These are phyloP conservation scores for Boletus coccyginus DNA, from an alignment of 768 basidiomycete species.

Conservation along the genomic window DNA sequence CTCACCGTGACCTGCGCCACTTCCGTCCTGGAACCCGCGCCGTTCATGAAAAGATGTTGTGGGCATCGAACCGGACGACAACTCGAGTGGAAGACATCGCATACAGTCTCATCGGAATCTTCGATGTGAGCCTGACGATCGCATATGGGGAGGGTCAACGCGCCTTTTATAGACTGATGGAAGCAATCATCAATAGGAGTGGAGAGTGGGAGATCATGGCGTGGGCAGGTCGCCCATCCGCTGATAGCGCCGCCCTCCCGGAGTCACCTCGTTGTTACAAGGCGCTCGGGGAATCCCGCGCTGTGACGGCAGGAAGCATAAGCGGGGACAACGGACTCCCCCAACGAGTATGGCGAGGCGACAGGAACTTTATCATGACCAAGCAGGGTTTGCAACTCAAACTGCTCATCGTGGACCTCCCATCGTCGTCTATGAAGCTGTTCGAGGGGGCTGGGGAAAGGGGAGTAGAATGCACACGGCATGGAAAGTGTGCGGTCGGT, in stretches of 20 bases:
- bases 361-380: slow-evolving; percentile 30
- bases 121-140: slow-evolving; percentile 33
- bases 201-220: slow-evolving; percentile 35
- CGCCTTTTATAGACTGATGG: slow-evolving; percentile 30
- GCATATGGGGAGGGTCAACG: slow-evolving; percentile 35
- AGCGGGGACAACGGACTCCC: background rate
- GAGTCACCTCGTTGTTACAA: slow-evolving; percentile 32
- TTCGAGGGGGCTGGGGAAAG: slow-evolving; percentile 14
- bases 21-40: slow-evolving; percentile 25
- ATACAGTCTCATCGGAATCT: slow-evolving; percentile 33
- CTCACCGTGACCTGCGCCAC: slow-evolving; percentile 20
- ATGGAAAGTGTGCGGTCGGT: slow-evolving; percentile 24
- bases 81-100: slow-evolving; percentile 34
- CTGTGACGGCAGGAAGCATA: background rate
- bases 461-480: slow-evolving; percentile 11
- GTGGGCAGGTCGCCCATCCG: slow-evolving; percentile 27
- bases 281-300: slow-evolving; percentile 9
- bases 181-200: slow-evolving; percentile 25
- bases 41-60: slow-evolving; percentile 31
- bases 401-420: slow-evolving; percentile 22
- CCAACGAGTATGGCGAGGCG: slow-evolving; percentile 23
- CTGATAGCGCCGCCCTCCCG: slow-evolving; percentile 28
- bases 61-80: slow-evolving; percentile 34
- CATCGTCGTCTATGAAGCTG: slow-evolving; percentile 13
- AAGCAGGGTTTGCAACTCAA: slow-evolving; percentile 32